Evolutionary conservation across 805 yeast species (phyloP).

Genomic region (Tetrapisispora arboricola): DNA sequence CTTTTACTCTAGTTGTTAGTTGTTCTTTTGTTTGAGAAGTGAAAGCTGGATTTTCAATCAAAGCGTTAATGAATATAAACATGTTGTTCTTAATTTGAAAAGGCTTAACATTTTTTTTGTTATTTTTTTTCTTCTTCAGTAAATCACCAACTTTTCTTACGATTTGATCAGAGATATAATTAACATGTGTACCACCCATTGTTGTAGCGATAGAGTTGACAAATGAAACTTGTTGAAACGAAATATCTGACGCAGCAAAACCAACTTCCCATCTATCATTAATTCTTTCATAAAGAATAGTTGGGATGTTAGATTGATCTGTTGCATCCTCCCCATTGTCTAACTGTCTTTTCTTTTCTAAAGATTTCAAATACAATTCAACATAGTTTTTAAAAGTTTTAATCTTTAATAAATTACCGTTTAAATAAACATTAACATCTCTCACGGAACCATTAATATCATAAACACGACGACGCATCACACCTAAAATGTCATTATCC

Average conservation of each 20-base stretch:
- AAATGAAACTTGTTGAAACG: slow-evolving; percentile 89
- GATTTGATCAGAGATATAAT: slow-evolving; percentile 73
- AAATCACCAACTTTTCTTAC: slow-evolving; percentile 64
- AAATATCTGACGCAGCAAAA: slow-evolving; percentile 83
- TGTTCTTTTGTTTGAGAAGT: slow-evolving; percentile 97
- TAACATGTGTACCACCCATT: slow-evolving; percentile 93
- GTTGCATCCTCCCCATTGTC: slow-evolving; percentile 31
- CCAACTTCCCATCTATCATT: slow-evolving; percentile 95
- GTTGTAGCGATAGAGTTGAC: slow-evolving; percentile 98
- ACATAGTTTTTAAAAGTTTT: slow-evolving; percentile 77
- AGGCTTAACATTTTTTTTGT: slow-evolving; percentile 68
- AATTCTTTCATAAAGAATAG: slow-evolving; percentile 68
- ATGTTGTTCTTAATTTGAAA: slow-evolving; percentile 83
- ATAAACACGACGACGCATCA: slow-evolving; percentile 84
- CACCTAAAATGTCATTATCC: slow-evolving; percentile 75
- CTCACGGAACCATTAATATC: slow-evolving; percentile 91
- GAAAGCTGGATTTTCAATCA: slow-evolving; percentile 93
- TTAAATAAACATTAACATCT: slow-evolving; percentile 67
- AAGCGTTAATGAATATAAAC: slow-evolving; percentile 83
- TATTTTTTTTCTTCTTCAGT: slow-evolving; percentile 52
- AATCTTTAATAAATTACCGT: slow-evolving; percentile 61
- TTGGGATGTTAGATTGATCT: slow-evolving; percentile 32
- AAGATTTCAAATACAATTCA: slow-evolving; percentile 76
- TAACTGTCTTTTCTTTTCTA: slow-evolving; percentile 37
- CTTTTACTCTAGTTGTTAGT: slow-evolving; percentile 75